Conservation (phyloP, 768 basidiomycete genomes). For the Leucogyrophana mollusca region DNA sequence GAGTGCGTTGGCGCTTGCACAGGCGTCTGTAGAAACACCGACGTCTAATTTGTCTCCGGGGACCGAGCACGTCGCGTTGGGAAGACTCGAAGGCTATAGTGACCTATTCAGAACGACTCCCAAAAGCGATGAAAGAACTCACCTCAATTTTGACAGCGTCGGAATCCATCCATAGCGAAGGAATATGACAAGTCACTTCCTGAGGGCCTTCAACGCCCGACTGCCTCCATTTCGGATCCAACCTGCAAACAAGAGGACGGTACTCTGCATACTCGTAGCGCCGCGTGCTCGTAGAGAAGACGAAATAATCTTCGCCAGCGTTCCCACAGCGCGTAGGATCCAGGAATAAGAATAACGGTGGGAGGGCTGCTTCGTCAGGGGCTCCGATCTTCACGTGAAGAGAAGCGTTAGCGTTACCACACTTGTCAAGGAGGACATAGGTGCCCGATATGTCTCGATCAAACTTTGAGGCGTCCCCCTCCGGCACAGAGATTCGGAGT, state of each 20-base stretch:
- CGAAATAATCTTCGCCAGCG: conserved; percentile 74
- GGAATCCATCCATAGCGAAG: conserved; percentile 62
- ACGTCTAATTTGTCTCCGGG: conserved; percentile 56
- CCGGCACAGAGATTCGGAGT: conserved; percentile 60
- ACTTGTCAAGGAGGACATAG: conserved; percentile 79
- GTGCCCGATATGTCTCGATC: conserved; percentile 83
- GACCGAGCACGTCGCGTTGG: conserved; percentile 63
- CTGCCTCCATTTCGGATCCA: conserved; percentile 81
- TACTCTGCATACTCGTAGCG: conserved; percentile 81
- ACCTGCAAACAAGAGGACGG: conserved; percentile 71
- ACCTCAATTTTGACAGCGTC: conserved; percentile 55
- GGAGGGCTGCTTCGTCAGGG: conserved; percentile 44
- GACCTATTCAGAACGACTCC: conserved; percentile 7
- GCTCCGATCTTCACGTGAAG: conserved; percentile 64
- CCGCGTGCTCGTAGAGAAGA: conserved; percentile 77
- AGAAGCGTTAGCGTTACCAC: conserved; percentile 84
- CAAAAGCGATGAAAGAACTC: conserved; percentile 13
- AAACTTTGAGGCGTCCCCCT: conserved; percentile 43
- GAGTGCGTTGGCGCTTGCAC: conserved; percentile 73
- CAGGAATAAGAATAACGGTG: conserved; percentile 73
- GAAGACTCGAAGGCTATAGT: conserved; percentile 48
- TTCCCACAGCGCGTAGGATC: conserved; percentile 83
- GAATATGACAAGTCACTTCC: conserved; percentile 55
- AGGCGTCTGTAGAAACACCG: conserved; percentile 56
- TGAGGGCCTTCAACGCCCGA: conserved; percentile 47